Evolutionary conservation across 148 eudicot species (phyloP).

Genomic region (Chenopodium suecicum): DNA sequence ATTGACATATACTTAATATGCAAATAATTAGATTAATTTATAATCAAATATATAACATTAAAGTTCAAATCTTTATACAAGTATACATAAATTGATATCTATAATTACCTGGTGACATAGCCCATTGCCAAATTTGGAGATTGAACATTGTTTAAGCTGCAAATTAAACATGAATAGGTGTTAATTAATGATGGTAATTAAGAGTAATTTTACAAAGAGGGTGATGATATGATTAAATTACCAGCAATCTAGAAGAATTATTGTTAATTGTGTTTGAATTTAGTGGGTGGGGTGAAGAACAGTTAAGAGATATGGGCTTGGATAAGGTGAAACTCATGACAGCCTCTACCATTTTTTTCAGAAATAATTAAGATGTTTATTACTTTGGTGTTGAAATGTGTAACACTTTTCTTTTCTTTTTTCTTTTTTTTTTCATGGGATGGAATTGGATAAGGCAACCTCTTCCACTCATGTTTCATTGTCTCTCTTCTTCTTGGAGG

Average conservation of each 20-base stretch:
- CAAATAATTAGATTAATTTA: not conserved
- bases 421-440: not conserved
- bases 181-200: not conserved
- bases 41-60: too few relatives aligned
- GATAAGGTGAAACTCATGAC: slow-evolving; percentile 43
- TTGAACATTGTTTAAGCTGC: slow-evolving; percentile 53
- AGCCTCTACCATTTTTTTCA: slow-evolving; percentile 42
- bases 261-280: slow-evolving; percentile 20
- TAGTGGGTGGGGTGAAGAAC: slow-evolving; percentile 32
- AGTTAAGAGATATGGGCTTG: slow-evolving; percentile 36
- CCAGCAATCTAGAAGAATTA: slow-evolving; percentile 35
- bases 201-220: not conserved
- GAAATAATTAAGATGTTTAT: not conserved
- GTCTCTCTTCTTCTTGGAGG: not conserved
- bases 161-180: slow-evolving; percentile 4
- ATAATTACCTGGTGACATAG: slow-evolving; percentile 39
- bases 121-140: slow-evolving; percentile 39
- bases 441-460: slow-evolving; percentile 38
- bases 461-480: slow-evolving; percentile 18
- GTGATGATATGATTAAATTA: not conserved
- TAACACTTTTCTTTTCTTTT: not conserved
- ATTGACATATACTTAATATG: not conserved
- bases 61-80: too few relatives aligned
- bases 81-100: not conserved
- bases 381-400: not conserved